These are phyloP conservation scores for Basipetospora chlamydospora DNA, from an alignment of 2,329 filamentous ascomycete species.

Conservation along the genomic window DNA sequence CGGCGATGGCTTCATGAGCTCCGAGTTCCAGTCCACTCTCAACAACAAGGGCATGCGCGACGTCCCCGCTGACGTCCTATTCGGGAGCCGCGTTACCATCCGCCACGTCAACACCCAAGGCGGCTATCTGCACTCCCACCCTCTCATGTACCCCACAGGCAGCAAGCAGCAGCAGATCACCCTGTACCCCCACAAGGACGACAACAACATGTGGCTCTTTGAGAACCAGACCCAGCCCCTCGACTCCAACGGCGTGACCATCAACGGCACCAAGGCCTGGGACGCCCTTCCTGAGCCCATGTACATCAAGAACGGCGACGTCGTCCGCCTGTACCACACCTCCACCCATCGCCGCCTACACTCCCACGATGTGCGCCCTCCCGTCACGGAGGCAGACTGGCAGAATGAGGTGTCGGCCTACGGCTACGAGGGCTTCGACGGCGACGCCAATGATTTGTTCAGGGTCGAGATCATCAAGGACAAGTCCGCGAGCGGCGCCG, in stretches of 20 bases:
- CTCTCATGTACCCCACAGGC: conserved; percentile 92
- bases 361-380: conserved; percentile 84
- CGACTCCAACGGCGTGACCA: conserved; percentile 56
- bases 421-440: conserved; percentile 90
- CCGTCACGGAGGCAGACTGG: conserved; percentile 80
- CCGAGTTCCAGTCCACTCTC: conserved; percentile 93
- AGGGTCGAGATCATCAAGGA: conserved; percentile 87
- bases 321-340: conserved; percentile 71
- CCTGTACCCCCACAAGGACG: conserved; percentile 95
- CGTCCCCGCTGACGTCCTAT: conserved; percentile 79
- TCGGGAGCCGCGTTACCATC: conserved; percentile 73
- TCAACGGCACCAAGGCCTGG: conserved; percentile 76
- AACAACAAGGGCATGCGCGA: conserved; percentile 96
- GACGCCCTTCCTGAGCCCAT: conserved; percentile 51
- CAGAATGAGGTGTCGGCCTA: conserved; percentile 95
- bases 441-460: conserved; percentile 94
- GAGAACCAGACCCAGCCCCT: conserved; percentile 95
- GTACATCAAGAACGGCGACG: conserved; percentile 64
- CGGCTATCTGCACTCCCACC: conserved; percentile 92
- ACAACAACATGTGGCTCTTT: conserved; percentile 88
- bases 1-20: conserved; percentile 98
- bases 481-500: conserved; percentile 61
- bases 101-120: conserved; percentile 96
- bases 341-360: conserved; percentile 80
- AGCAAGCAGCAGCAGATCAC: conserved; percentile 99